Percentiles rank a stretch among this genome's conserved stretches.
phyloP scores from a whole-genome alignment of 768 basidiomycete species.

The Vararia minispora region DNA sequence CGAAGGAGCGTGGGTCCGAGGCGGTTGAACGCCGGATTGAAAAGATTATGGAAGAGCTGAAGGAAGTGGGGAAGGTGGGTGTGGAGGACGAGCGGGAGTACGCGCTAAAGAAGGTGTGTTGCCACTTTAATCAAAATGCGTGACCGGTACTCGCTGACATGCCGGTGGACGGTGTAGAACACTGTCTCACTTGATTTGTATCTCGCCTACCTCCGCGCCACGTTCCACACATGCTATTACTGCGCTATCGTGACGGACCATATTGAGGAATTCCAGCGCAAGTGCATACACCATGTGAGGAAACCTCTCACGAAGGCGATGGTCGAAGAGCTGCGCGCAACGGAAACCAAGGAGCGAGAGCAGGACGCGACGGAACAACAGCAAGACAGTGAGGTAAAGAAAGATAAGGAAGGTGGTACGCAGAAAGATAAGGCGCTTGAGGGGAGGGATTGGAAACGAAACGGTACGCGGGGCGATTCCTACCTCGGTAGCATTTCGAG shows the following conservation, averaged over 20 bases:
- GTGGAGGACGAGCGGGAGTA: conserved; percentile 53
- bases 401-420: conserved; percentile 29
- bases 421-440: conserved; percentile 24
- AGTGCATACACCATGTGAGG: conserved; percentile 88
- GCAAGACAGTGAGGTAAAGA: conserved; percentile 45
- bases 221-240: conserved; percentile 95
- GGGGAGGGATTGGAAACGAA: conserved; percentile 45
- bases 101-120: conserved; percentile 59
- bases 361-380: too few species aligned
- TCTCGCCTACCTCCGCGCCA: conserved; percentile 85
- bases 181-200: conserved; percentile 83
- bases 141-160: conserved; percentile 10
- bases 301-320: conserved; percentile 54
- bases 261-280: conserved; percentile 89
- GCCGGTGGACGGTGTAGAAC: conserved; percentile 28
- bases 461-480: conserved; percentile 36
- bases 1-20: conserved; percentile 55
- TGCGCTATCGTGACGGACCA: conserved; percentile 90
- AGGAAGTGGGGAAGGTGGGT: conserved; percentile 50
- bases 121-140: conserved; percentile 7
- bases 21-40: conserved; percentile 78
- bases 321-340: conserved; percentile 50
- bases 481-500: conserved; percentile 9
- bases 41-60: conserved; percentile 60
- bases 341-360: conserved; percentile 31